Conservation (phyloP, 176 grass and related monocot species). For the Oryza glumipatula region DNA sequence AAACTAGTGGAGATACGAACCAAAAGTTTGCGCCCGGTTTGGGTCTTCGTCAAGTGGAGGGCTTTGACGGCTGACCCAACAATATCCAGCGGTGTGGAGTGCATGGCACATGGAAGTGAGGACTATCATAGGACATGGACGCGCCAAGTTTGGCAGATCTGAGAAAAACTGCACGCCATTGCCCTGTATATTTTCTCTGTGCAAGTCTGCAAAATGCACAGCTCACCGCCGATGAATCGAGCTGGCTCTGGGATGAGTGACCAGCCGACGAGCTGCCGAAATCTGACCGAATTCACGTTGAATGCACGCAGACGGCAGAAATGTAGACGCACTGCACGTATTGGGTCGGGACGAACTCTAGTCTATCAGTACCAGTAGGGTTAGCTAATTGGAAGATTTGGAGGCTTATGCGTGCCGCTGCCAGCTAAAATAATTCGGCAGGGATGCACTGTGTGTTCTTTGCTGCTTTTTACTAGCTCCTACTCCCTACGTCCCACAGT, state of each 20-base stretch:
- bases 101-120: neutral
- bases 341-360: neutral
- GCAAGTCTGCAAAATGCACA: neutral
- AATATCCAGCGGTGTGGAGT: neutral
- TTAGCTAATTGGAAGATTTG: neutral
- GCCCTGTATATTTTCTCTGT: neutral
- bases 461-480: neutral
- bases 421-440: neutral
- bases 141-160: constrained; percentile 3
- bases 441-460: neutral
- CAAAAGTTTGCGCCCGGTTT: neutral
- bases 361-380: neutral
- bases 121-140: neutral
- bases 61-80: neutral
- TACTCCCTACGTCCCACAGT: too few relatives aligned
- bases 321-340: neutral
- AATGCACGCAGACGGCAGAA: neutral
- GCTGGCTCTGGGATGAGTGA: neutral
- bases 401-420: neutral
- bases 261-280: neutral
- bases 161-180: neutral
- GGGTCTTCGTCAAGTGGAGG: neutral
- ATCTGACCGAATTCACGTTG: constrained; percentile 4
- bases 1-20: constrained; percentile 19
- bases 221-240: neutral